These are phyloP conservation scores for Umbelopsis ramanniana DNA, from an alignment of 192 early-diverging fungal genomes.

Conservation along the genomic window DNA sequence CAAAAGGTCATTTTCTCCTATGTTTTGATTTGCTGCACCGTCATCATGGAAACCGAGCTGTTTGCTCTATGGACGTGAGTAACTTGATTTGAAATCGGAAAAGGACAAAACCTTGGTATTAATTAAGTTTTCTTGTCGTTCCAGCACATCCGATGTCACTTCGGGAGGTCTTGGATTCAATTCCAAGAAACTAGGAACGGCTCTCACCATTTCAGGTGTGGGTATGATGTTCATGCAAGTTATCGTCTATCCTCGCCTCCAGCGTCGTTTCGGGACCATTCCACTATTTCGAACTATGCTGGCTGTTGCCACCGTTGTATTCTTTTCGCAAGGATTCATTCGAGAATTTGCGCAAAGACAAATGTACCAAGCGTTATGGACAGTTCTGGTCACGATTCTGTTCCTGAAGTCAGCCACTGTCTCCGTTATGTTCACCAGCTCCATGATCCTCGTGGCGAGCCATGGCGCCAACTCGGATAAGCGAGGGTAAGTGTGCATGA, in stretches of 20 bases:
- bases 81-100: neutral
- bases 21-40: neutral
- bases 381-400: neutral
- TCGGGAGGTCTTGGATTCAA: slow-evolving; percentile 54
- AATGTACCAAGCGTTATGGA: neutral
- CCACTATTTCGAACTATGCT: slow-evolving; percentile 42
- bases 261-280: slow-evolving; percentile 48
- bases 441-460: slow-evolving; percentile 5
- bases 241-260: slow-evolving; percentile 44
- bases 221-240: slow-evolving; percentile 52
- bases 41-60: slow-evolving; percentile 2
- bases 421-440: neutral
- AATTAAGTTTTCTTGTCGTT: neutral
- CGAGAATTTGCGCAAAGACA: slow-evolving; percentile 17
- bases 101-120: neutral
- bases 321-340: slow-evolving; percentile 20
- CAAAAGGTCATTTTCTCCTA: slow-evolving; percentile 10
- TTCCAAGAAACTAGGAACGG: slow-evolving; percentile 47
- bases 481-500: neutral
- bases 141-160: slow-evolving; percentile 10
- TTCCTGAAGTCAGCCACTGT: neutral
- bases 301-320: neutral
- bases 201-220: slow-evolving; percentile 42
- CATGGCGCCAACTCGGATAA: slow-evolving; percentile 5
- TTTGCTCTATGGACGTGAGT: slow-evolving; percentile 10